Percentiles rank a stretch among this genome's conserved stretches.
These are phyloP conservation scores for Crithidia bombi DNA, from an alignment of 208 protist genomes.

Conservation along the genomic window DNA sequence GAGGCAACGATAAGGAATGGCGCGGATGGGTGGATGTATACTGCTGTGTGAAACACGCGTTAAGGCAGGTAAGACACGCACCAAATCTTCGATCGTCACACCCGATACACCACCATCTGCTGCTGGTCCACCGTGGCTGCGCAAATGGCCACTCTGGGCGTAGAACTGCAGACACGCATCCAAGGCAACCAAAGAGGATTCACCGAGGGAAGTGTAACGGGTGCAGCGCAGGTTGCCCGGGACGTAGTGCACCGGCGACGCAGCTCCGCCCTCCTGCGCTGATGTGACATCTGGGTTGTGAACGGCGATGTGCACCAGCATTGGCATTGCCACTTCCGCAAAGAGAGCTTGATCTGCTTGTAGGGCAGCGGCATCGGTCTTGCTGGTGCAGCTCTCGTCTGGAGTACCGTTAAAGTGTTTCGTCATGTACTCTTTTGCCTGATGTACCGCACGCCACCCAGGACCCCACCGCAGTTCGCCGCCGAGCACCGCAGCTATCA, in stretches of 20 bases:
- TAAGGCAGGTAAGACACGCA: conserved; percentile 51
- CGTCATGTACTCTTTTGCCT: background rate
- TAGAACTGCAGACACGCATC: conserved; percentile 60
- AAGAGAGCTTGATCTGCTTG: conserved; percentile 28
- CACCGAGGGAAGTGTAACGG: conserved; percentile 80
- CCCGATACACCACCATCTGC: background rate
- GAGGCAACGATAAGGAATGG: conserved; percentile 61
- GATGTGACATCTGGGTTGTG: conserved; percentile 73
- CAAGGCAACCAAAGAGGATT: conserved; percentile 64
- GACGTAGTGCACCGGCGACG: conserved; percentile 64
- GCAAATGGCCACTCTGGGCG: conserved; percentile 28
- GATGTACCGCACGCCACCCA: background rate
- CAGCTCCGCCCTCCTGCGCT: conserved; percentile 39
- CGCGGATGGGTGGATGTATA: conserved; percentile 68
- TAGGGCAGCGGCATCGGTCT: conserved; percentile 11
- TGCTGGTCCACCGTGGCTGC: conserved; percentile 12
- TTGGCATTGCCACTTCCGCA: conserved; percentile 47
- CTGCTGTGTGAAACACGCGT: conserved; percentile 58
- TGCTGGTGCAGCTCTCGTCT: too few relatives aligned
- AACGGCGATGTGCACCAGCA: conserved; percentile 61
- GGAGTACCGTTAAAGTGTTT: background rate
- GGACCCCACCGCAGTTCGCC: conserved; percentile 36
- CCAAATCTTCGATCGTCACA: conserved; percentile 47
- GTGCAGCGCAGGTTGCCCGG: conserved; percentile 49
- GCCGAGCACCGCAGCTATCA: conserved; percentile 58